phyloP scores from a whole-genome alignment of 352 stramenopile species.

The Stramenopiles sp. region DNA sequence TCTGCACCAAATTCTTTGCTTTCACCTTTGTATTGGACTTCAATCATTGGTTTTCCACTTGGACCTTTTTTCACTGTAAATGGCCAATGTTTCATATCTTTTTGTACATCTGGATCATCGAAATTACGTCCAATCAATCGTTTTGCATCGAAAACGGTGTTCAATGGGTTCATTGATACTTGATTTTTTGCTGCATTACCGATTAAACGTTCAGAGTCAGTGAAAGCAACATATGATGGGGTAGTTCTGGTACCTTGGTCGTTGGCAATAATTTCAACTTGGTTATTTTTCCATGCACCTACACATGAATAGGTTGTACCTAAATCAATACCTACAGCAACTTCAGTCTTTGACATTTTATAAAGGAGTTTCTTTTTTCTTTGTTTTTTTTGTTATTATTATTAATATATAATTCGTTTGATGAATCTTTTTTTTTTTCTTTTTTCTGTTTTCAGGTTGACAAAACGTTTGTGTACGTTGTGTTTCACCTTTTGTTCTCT shows the following conservation, averaged over 20 bases:
- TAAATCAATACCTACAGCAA: neutral
- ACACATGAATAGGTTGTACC: neutral
- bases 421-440: too few species aligned
- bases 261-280: neutral
- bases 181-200: neutral
- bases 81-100: conserved; percentile 56
- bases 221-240: neutral
- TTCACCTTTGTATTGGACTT: conserved; percentile 63
- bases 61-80: conserved; percentile 39
- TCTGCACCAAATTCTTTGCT: conserved; percentile 50
- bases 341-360: neutral
- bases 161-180: conserved; percentile 12
- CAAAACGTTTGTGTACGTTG: too few species aligned
- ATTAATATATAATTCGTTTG: too few species aligned
- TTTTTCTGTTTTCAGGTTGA: too few species aligned
- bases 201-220: neutral
- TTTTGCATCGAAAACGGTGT: conserved; percentile 59
- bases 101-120: conserved; percentile 34
- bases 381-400: too few species aligned
- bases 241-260: neutral
- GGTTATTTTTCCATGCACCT: neutral
- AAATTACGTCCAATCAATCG: conserved; percentile 49
- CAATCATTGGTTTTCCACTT: conserved; percentile 51
- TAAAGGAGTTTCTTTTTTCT: too few species aligned
- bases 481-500: too few species aligned